Conservation (phyloP, 169 alveolate species). For the Ichthyophthirius multifiliis region DNA sequence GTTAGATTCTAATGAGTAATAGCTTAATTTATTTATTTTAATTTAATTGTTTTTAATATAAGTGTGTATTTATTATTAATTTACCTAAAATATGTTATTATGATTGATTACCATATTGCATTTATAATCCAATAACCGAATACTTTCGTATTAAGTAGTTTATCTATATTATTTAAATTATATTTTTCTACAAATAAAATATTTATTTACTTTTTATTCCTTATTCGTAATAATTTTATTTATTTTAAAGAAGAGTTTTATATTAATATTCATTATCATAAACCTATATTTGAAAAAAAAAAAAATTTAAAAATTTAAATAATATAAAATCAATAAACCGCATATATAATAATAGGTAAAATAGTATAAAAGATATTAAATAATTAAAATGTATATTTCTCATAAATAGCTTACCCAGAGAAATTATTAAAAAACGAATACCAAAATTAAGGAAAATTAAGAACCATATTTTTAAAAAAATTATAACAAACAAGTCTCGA, state of each 20-base stretch:
- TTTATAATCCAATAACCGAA: conserved; percentile 41
- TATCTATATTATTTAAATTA: neutral
- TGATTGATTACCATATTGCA: conserved; percentile 38
- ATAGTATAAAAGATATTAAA: conserved; percentile 78
- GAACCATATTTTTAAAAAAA: conserved; percentile 52
- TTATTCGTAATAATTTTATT: conserved; percentile 43
- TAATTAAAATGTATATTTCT: conserved; percentile 72
- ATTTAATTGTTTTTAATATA: neutral
- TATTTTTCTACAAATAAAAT: neutral
- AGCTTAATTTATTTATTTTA: neutral
- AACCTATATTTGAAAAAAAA: too few relatives aligned
- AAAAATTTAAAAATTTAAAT: neutral
- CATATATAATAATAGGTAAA: conserved; percentile 68
- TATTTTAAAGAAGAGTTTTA: neutral
- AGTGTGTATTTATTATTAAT: neutral
- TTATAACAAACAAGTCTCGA: conserved; percentile 45
- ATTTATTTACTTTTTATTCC: too few relatives aligned
- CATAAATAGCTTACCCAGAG: conserved; percentile 65
- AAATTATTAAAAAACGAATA: conserved; percentile 20
- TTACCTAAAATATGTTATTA: conserved; percentile 25
- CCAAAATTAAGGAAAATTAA: conserved; percentile 39
- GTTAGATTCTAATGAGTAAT: too few relatives aligned
- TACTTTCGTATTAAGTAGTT: conserved; percentile 38
- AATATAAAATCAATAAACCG: conserved; percentile 15
- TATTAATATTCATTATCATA: conserved; percentile 49